Evolutionary conservation across 192 early-diverging fungal species (phyloP).

Genomic region (Spinellus fusiger): DNA sequence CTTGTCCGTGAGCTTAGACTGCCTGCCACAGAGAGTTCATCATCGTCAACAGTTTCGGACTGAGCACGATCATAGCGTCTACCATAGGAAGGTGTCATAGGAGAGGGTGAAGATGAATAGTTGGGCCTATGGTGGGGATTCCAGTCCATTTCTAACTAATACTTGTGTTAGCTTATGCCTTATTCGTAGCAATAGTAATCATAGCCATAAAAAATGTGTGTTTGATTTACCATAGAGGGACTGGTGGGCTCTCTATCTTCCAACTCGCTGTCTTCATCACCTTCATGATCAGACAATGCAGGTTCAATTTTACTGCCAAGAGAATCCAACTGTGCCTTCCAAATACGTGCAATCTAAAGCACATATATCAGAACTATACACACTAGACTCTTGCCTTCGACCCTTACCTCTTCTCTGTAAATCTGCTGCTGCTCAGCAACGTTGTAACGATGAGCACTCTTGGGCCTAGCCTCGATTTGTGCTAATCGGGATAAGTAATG

Average conservation of each 20-base stretch:
- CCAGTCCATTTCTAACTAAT: constrained; percentile 14
- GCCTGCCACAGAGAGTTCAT: constrained; percentile 46
- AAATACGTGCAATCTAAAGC: constrained; percentile 77
- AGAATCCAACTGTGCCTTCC: constrained; percentile 79
- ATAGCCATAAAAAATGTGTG: not conserved
- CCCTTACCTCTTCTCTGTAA: constrained; percentile 75
- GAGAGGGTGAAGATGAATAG: constrained; percentile 12
- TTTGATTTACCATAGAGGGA: constrained; percentile 23
- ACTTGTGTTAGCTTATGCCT: not conserved
- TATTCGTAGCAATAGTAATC: no score
- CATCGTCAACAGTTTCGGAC: constrained; percentile 38
- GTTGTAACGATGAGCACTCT: constrained; percentile 78
- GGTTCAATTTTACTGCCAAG: constrained; percentile 54
- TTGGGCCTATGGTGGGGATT: not conserved
- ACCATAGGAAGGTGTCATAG: constrained; percentile 8
- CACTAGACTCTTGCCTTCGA: not conserved
- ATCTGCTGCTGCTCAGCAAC: constrained; percentile 94
- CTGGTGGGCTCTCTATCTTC: constrained; percentile 32
- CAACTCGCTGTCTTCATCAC: constrained; percentile 48
- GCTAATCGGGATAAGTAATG: constrained; percentile 29
- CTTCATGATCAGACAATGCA: constrained; percentile 41
- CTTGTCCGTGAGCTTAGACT: constrained; percentile 49
- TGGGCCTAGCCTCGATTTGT: constrained; percentile 75
- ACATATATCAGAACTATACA: no score
- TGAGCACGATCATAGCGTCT: constrained; percentile 16